phyloP scores from a whole-genome alignment of 306 rosid genomes.

The Cucumis hystrix region DNA sequence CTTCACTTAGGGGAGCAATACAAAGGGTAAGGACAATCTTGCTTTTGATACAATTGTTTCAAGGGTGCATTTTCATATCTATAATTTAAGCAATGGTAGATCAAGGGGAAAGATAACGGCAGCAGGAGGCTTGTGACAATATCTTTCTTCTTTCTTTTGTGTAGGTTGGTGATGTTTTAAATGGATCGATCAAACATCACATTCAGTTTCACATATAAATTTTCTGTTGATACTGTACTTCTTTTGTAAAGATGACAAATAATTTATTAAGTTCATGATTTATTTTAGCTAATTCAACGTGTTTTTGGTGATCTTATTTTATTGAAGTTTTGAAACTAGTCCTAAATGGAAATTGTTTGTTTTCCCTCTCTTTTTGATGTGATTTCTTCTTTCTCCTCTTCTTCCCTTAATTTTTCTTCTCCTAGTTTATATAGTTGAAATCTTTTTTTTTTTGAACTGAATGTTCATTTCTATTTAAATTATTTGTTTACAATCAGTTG shows the following conservation, averaged over 20 bases:
- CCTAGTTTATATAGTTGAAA: neutral
- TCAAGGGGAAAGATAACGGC: neutral
- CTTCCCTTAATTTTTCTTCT: neutral
- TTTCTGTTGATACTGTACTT: neutral
- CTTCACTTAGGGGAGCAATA: conserved; percentile 83
- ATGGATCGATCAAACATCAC: neutral
- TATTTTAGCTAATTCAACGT: neutral
- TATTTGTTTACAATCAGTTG: neutral
- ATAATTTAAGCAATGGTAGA: neutral
- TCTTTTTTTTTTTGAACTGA: neutral
- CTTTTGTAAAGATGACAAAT: neutral
- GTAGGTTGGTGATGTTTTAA: neutral
- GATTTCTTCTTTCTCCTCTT: neutral
- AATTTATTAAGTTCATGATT: neutral
- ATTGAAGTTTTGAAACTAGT: neutral
- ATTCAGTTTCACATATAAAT: neutral
- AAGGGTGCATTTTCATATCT: neutral
- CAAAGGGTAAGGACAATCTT: conserved; percentile 48
- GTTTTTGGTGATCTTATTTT: neutral
- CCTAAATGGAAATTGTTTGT: neutral
- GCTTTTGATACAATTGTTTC: neutral
- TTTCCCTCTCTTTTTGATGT: neutral
- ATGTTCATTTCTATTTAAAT: neutral
- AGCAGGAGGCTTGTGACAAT: neutral
- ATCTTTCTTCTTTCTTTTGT: neutral